phyloP scores from a whole-genome alignment of 176 grass and related monocot species.

The Juncus effusus region DNA sequence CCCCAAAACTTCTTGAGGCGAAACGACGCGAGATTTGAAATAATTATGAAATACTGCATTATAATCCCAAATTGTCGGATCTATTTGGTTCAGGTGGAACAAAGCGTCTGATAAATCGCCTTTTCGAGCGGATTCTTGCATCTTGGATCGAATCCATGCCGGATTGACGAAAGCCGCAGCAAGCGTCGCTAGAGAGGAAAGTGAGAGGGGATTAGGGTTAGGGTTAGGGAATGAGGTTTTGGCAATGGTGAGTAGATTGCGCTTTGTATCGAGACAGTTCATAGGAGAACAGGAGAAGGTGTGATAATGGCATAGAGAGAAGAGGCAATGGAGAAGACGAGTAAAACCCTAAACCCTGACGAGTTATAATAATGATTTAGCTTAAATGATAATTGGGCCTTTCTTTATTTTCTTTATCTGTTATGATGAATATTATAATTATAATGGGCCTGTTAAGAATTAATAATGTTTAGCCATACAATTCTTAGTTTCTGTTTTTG shows the following conservation, averaged over 20 bases:
- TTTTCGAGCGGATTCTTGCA: background rate
- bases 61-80: slow-evolving; percentile 1
- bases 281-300: too few relatives aligned
- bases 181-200: background rate
- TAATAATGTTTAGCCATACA: too few relatives aligned
- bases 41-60: background rate
- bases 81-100: background rate
- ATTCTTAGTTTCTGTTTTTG: too few relatives aligned
- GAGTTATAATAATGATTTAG: too few relatives aligned
- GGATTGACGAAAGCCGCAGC: background rate
- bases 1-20: background rate
- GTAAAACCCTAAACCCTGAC: too few relatives aligned
- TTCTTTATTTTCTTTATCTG: too few relatives aligned
- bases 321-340: too few relatives aligned
- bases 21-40: background rate
- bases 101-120: background rate
- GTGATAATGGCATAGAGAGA: background rate
- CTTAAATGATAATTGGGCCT: too few relatives aligned
- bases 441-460: too few relatives aligned
- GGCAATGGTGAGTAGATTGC: background rate
- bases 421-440: too few relatives aligned
- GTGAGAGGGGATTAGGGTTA: background rate
- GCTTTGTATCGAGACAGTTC: background rate
- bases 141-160: background rate
- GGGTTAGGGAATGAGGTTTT: background rate